Conservation (phyloP, 805 yeast species). For the Yarrowia sp. region DNA sequence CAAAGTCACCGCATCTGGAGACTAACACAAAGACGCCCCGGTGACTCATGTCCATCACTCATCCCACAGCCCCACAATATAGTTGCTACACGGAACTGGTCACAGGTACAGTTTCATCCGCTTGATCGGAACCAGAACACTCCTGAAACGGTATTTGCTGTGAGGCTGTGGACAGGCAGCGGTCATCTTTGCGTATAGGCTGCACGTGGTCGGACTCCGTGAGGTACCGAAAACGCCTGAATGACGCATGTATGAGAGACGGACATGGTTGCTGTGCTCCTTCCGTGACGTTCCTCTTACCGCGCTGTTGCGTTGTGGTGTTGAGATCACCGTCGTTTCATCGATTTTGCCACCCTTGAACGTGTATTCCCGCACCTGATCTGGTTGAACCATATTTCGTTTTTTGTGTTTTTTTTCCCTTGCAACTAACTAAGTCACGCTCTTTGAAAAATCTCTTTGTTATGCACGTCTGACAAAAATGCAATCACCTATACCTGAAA, state of each 20-base stretch:
- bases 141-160: constrained; percentile 11
- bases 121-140: constrained; percentile 1
- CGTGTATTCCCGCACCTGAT: not conserved
- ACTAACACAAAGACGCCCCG: not conserved
- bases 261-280: too few relatives aligned
- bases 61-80: not conserved
- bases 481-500: constrained; percentile 4
- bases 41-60: not conserved
- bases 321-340: too few relatives aligned
- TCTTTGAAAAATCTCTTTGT: constrained; percentile 12
- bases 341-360: not conserved
- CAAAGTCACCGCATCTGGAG: not conserved
- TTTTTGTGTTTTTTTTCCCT: not conserved
- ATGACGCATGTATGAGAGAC: not conserved
- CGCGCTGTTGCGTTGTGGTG: not conserved
- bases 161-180: constrained; percentile 8
- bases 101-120: not conserved
- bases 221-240: too few relatives aligned
- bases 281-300: too few relatives aligned
- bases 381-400: not conserved
- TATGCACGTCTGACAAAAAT: constrained; percentile 24
- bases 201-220: constrained; percentile 14
- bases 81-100: not conserved
- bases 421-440: too few relatives aligned
- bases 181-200: constrained; percentile 13